phyloP scores from a whole-genome alignment of 331 rosid genomes.

The Prunus yedoensis region DNA sequence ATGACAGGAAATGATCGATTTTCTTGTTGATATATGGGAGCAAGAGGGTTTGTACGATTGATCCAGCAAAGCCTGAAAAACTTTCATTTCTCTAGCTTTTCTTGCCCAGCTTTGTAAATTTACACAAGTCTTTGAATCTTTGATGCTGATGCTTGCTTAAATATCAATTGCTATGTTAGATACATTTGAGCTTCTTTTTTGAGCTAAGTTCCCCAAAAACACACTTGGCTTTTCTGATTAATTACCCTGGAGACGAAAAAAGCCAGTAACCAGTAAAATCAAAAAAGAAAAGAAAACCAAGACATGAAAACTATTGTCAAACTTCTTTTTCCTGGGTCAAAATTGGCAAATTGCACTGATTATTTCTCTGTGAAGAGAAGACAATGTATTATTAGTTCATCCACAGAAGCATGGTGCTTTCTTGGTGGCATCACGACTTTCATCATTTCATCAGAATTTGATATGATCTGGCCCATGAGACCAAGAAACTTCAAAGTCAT shows the following conservation, averaged over 20 bases:
- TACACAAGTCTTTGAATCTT: slow-evolving; percentile 6
- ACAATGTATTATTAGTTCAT: no score
- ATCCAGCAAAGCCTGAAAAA: slow-evolving; percentile 21
- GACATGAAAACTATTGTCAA: no score
- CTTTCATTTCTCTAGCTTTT: background rate
- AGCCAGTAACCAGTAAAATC: no score
- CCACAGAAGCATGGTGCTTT: no score
- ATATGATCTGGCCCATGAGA: slow-evolving; percentile 62
- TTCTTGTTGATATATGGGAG: slow-evolving; percentile 85
- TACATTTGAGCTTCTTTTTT: background rate
- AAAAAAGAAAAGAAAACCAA: no score
- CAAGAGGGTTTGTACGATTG: slow-evolving; percentile 66
- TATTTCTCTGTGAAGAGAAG: no score
- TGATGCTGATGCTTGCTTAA: background rate
- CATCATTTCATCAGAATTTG: no score
- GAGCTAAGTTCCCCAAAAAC: background rate
- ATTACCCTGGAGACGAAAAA: no score
- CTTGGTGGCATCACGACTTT: no score
- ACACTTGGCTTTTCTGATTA: no score
- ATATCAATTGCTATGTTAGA: background rate
- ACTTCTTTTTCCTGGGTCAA: no score
- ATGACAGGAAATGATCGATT: slow-evolving; percentile 86
- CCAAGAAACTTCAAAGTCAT: slow-evolving; percentile 92
- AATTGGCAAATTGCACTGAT: no score
- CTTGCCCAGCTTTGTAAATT: background rate